These are phyloP conservation scores for Akanthomyces muscarius DNA, from an alignment of 2,329 filamentous ascomycete genomes.

Conservation along the genomic window DNA sequence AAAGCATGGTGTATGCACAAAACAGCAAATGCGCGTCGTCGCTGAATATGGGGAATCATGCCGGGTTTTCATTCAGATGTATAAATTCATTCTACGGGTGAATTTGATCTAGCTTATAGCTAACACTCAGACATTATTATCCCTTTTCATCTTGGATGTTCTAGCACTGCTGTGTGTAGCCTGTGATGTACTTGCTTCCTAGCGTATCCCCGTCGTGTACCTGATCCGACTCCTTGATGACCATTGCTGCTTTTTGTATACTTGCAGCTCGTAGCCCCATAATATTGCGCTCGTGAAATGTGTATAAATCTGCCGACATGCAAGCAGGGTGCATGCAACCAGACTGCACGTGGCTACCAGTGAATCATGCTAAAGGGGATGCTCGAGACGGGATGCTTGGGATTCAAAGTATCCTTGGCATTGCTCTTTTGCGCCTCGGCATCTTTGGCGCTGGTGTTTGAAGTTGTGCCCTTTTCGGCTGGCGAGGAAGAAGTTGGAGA, in stretches of 20 bases:
- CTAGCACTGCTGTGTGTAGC: background rate
- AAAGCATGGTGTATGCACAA: background rate
- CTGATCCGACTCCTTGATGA: too few species aligned
- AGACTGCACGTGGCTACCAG: background rate
- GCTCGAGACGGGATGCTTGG: slow-evolving; percentile 6
- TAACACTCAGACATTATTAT: background rate
- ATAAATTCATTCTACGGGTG: slow-evolving; percentile 5
- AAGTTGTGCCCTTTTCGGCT: background rate
- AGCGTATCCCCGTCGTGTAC: too few species aligned
- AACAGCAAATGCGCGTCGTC: background rate
- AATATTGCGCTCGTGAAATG: too few species aligned
- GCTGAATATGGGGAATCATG: slow-evolving; percentile 7
- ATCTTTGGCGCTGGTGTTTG: background rate
- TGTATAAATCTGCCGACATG: too few species aligned
- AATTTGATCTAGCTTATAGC: slow-evolving; percentile 7
- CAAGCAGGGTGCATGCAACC: background rate
- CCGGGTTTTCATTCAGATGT: background rate
- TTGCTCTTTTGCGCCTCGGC: background rate
- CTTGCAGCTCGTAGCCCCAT: too few species aligned
- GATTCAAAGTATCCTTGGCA: background rate
- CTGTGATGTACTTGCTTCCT: too few species aligned
- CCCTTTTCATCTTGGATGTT: background rate
- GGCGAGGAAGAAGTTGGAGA: background rate
- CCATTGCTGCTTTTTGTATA: too few species aligned
- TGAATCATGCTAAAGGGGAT: background rate